These are phyloP conservation scores for Boletus rubescentipes DNA, from an alignment of 768 basidiomycete species.

Conservation along the genomic window DNA sequence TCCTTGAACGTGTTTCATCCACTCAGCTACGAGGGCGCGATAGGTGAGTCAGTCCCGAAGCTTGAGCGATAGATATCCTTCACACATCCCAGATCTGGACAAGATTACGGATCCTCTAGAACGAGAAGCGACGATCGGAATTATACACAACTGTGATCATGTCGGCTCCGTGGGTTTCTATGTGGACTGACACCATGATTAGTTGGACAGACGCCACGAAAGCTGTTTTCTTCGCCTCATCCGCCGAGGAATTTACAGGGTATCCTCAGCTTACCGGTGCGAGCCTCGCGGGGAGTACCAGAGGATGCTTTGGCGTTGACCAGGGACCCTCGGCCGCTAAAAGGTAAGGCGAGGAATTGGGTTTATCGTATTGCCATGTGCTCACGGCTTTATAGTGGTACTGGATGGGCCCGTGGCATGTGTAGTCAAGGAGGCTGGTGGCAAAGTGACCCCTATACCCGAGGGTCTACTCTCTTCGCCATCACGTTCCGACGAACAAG, in stretches of 20 bases:
- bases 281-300: slow-evolving; percentile 71
- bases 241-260: slow-evolving; percentile 74
- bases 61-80: not conserved
- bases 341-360: slow-evolving; percentile 40
- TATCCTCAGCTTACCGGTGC: slow-evolving; percentile 67
- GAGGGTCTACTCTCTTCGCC: slow-evolving; percentile 59
- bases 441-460: slow-evolving; percentile 57
- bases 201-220: slow-evolving; percentile 93
- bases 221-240: slow-evolving; percentile 77
- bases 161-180: not conserved
- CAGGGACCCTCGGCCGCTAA: slow-evolving; percentile 55
- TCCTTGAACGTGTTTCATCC: slow-evolving; percentile 90
- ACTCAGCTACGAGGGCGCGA: slow-evolving; percentile 88
- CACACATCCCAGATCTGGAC: slow-evolving; percentile 64
- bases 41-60: slow-evolving; percentile 45
- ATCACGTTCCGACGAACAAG: slow-evolving; percentile 59
- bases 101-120: slow-evolving; percentile 82
- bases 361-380: not conserved
- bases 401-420: slow-evolving; percentile 39
- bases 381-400: slow-evolving; percentile 34
- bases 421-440: slow-evolving; percentile 49
- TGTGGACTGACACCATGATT: slow-evolving; percentile 1
- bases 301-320: slow-evolving; percentile 75
- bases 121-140: slow-evolving; percentile 89
- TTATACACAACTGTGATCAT: slow-evolving; percentile 88